Evolutionary conservation across 108 stramenopile genomes (phyloP), one percentile per base, ranked within the genome.

Genomic region (Skeletonema menzelii): DNA sequence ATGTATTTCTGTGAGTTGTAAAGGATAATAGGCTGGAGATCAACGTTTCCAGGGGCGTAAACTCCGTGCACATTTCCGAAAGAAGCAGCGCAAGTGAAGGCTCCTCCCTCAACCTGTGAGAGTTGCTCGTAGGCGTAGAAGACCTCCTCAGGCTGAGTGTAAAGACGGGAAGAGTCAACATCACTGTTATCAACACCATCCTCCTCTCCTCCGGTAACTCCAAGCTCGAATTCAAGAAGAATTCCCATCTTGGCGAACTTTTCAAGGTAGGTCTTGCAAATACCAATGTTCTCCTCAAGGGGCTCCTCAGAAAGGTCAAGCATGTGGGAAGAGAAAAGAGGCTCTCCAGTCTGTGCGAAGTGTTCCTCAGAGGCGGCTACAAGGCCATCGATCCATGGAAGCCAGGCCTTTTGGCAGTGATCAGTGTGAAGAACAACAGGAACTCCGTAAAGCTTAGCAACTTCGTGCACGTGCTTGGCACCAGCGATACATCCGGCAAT

Each of bases 41-140:
- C 91, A 34, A 98, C 97, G 73, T 98, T 98, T 70, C 97, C 97
- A 31, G 97, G 97, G 37, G 93, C 88, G 82, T 98, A 98, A 26
- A 98, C 97, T 65, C 96, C 97, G 83, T 97, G 97, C 53, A 98
- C 97, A 72, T 97, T 93, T 82, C 96, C 95, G 86, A 97, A 96
- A 57, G 96, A 91, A 46, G 96, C 95, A 60, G 96, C 95, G 79
- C 92, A 91, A 31, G 93, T 91, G 86, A 97, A 97, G 32, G 82
- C 77, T 40, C 87, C 88, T 72, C 82, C 80, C 37, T 80, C 76
- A 65, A 95, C 90, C 75, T 95, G 79, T 44, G 90, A 91, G 60
- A 96, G 91, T 63, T 89, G 85, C 78, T 96, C 86, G 84, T 96
- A 96, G 63, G 90, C 89, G 64, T 91, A 90, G 70, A 34, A 93